phyloP scores from a whole-genome alignment of 306 rosid species.

The Gillenia trifoliata region DNA sequence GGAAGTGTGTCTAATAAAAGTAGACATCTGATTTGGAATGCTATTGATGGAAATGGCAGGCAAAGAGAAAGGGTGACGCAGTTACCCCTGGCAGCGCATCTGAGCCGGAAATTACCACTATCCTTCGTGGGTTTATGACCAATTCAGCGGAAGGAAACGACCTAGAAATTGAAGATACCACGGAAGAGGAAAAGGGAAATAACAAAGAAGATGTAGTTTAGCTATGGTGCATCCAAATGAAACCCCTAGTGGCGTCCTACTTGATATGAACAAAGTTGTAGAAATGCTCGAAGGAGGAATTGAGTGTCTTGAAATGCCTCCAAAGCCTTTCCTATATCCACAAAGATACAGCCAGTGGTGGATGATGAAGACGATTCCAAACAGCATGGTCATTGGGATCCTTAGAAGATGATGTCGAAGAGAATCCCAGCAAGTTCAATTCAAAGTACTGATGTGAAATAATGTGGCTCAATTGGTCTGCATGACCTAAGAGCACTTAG shows the following conservation, averaged over 20 bases:
- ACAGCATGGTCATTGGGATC: not conserved
- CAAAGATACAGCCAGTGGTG: not conserved
- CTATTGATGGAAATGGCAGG: constrained; percentile 5
- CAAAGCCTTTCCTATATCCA: constrained; percentile 3
- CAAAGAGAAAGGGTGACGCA: not conserved
- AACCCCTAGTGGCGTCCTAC: constrained; percentile 10
- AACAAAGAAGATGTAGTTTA: constrained; percentile 5
- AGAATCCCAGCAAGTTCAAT: not conserved
- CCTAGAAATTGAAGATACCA: not conserved
- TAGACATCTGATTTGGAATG: constrained; percentile 9
- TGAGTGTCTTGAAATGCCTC: not conserved
- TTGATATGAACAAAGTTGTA: not conserved
- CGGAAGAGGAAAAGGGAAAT: not conserved
- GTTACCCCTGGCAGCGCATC: not conserved
- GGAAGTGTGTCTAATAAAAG: not conserved
- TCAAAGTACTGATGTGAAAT: too few species aligned
- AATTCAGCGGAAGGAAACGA: not conserved
- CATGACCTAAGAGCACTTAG: too few species aligned
- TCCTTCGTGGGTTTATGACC: constrained; percentile 1
- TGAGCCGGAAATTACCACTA: not conserved
- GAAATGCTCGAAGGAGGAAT: constrained; percentile 9
- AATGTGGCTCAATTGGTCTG: too few species aligned
- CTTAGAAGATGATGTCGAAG: not conserved
- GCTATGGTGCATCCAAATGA: constrained; percentile 7
- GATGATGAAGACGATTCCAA: not conserved